phyloP scores from a whole-genome alignment of 2,329 filamentous ascomycete species.

The Aspergillus candidus region DNA sequence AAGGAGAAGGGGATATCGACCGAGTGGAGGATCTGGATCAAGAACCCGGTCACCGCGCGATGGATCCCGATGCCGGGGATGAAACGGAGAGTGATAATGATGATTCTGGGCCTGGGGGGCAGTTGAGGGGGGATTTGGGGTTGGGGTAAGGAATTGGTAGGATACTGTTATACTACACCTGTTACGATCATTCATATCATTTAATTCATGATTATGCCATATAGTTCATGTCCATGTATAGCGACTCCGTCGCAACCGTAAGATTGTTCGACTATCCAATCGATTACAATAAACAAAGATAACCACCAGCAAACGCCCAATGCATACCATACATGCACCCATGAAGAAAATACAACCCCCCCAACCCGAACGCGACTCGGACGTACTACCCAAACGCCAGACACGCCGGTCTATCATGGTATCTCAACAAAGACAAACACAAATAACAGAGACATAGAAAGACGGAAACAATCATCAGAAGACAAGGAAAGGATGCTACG shows the following conservation, averaged over 20 bases:
- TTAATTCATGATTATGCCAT: too few species aligned
- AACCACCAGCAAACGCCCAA: too few species aligned
- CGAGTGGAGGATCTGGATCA: conserved; percentile 34
- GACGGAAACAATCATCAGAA: conserved; percentile 1
- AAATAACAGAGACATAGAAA: conserved; percentile 5
- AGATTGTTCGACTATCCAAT: too few species aligned
- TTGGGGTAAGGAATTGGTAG: conserved; percentile 12
- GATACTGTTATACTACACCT: too few species aligned
- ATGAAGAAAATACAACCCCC: neutral
- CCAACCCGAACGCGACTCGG: conserved; percentile 5
- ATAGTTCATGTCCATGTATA: too few species aligned
- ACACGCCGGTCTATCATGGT: conserved; percentile 31
- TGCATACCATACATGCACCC: too few species aligned
- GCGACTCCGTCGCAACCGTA: too few species aligned
- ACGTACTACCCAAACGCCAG: conserved; percentile 5
- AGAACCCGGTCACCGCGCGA: conserved; percentile 16
- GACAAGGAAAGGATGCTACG: conserved; percentile 6
- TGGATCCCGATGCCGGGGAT: conserved; percentile 28
- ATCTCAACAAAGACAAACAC: conserved; percentile 21
- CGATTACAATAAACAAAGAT: too few species aligned
- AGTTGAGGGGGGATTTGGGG: conserved; percentile 27
- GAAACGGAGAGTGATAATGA: conserved; percentile 28
- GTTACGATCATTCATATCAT: too few species aligned
- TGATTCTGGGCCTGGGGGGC: conserved; percentile 23
- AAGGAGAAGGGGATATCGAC: conserved; percentile 26